Base-by-base conservation (phyloP, 225 moss, liverwort and hornwort species). In the Physcomitrium patens region DNA sequence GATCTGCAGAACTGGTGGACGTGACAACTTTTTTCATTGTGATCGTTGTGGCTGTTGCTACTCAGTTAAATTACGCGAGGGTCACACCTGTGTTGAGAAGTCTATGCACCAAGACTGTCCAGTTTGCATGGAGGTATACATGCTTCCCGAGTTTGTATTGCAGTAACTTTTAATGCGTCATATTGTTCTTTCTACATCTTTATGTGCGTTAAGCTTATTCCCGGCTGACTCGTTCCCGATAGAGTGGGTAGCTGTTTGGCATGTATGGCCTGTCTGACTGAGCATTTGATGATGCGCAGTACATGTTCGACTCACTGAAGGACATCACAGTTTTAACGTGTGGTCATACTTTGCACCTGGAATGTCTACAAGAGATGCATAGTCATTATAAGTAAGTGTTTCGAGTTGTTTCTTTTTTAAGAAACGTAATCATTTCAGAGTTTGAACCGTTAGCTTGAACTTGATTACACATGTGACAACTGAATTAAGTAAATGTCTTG, bases 41-140 rank as follows among this genome's bases (percentile, higher is more conserved):
- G 75, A 84, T 22, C 79, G 81, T 57, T 91, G 90, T 71, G 88
- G 87, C 27, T 91, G 86, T 69, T 91, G 88, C 76, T 86, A 86
- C 68, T 77, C 86, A 3, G 60, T 49, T 7, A 52, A 72, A 44
- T 51, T 91, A 66, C 81, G 84, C 77, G 1, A 90, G 70, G 83
- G 88, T 4, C 99, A 99, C 65, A 90, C 86, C 3, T 99, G 99
- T 42, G 89, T 99, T 0, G 99, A 99, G 72, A 99, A 95, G 37
- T 93, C 99, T 1, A 93, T 99, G 99, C 99, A 99, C 72, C 99
- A 95, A 73, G 90, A 99, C 78, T 99, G 99, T 28, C 90, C 99
- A 16, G 86, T 99, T 63, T 99, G 99, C 63, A 91, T 96, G 86
- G 95, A 96, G 92, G 95, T 92, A 72, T 23, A 19, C 8, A 24